phyloP scores from a whole-genome alignment of 2,329 filamentous ascomycete genomes.

The Hypoxylon sp. region DNA sequence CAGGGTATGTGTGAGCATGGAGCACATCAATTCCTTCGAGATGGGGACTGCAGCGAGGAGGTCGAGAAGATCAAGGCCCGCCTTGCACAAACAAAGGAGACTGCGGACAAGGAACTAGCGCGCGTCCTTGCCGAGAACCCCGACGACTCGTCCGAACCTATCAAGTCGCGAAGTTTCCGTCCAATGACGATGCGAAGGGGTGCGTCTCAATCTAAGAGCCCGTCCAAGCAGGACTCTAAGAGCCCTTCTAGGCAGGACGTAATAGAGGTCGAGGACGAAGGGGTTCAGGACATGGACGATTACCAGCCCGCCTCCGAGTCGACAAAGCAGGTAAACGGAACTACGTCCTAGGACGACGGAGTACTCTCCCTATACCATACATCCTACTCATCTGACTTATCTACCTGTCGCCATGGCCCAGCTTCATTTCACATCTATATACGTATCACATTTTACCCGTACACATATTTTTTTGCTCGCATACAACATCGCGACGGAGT shows the following conservation, averaged over 20 bases:
- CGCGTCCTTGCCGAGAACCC: constrained; percentile 69
- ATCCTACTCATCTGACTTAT: constrained; percentile 13
- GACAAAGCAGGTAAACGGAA: constrained; percentile 46
- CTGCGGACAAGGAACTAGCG: constrained; percentile 72
- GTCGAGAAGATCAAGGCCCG: constrained; percentile 77
- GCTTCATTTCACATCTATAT: constrained; percentile 27
- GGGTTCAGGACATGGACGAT: constrained; percentile 52
- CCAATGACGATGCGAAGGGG: constrained; percentile 69
- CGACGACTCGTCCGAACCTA: constrained; percentile 46
- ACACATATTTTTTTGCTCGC: constrained; percentile 36
- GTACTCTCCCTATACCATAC: constrained; percentile 2
- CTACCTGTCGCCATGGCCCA: constrained; percentile 14
- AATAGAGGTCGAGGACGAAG: constrained; percentile 53
- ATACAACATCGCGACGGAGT: constrained; percentile 51
- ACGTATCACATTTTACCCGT: constrained; percentile 21
- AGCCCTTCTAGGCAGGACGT: constrained; percentile 40
- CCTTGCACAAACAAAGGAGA: constrained; percentile 73
- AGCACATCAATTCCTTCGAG: constrained; percentile 89
- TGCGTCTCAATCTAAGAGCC: constrained; percentile 48
- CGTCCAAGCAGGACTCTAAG: constrained; percentile 44
- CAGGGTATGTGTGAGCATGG: constrained; percentile 88
- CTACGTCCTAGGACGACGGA: constrained; percentile 31
- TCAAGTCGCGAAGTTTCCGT: constrained; percentile 65
- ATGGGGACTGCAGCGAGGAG: constrained; percentile 86
- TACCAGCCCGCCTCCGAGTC: constrained; percentile 48